These are phyloP conservation scores for Phaeoacremonium minimum DNA, from an alignment of 2,329 filamentous ascomycete species.

Conservation along the genomic window DNA sequence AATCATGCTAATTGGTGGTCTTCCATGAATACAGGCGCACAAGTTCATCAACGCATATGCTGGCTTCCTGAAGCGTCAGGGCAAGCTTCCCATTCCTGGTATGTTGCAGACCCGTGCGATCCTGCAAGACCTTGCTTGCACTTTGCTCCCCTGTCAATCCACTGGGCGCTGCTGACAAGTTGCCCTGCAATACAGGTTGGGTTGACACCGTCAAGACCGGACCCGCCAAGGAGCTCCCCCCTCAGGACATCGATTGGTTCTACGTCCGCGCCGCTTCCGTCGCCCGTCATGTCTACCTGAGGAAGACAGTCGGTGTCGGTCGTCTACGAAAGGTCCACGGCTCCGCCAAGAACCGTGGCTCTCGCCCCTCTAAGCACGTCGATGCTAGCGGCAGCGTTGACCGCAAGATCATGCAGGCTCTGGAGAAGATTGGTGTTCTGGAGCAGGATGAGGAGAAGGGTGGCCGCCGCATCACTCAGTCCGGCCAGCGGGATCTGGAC, in stretches of 20 bases:
- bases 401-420: slow-evolving; percentile 93
- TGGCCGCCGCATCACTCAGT: slow-evolving; percentile 96
- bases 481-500: slow-evolving; percentile 98
- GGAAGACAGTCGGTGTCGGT: slow-evolving; percentile 98
- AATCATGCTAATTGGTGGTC: slow-evolving; percentile 63
- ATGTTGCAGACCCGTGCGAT: no score
- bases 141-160: not conserved
- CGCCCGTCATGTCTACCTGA: slow-evolving; percentile 97
- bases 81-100: slow-evolving; percentile 88
- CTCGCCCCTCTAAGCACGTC: slow-evolving; percentile 88
- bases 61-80: slow-evolving; percentile 89
- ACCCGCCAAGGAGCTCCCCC: slow-evolving; percentile 92
- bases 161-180: slow-evolving; percentile 17
- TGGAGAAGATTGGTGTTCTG: slow-evolving; percentile 98
- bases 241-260: slow-evolving; percentile 98
- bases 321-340: slow-evolving; percentile 96
- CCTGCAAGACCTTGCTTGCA: not conserved
- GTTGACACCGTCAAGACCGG: slow-evolving; percentile 99
- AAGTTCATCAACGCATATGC: slow-evolving; percentile 86
- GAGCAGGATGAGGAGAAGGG: slow-evolving; percentile 99
- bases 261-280: slow-evolving; percentile 87
- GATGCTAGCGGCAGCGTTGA: slow-evolving; percentile 93
- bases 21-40: slow-evolving; percentile 59
- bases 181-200: slow-evolving; percentile 76
- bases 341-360: slow-evolving; percentile 94